Evolutionary conservation across 2,329 filamentous ascomycete genomes (phyloP).

Genomic region (Chrysosporium queenslandicum): DNA sequence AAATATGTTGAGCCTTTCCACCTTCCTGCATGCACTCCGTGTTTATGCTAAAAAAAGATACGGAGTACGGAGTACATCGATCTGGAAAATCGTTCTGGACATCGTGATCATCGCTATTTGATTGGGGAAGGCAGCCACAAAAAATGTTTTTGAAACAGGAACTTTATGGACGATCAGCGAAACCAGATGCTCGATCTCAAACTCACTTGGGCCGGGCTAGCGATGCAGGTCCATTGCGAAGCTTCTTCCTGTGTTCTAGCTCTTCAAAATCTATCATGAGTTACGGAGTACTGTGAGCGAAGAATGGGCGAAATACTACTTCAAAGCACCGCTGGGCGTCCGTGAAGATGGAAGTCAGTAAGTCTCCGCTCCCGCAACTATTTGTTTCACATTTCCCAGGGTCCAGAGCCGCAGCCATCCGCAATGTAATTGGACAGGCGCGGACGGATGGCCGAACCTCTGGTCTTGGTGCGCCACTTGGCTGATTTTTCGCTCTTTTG

Average conservation of each 20-base stretch:
- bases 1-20: neutral
- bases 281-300: no score
- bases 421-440: neutral
- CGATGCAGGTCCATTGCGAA: neutral
- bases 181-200: neutral
- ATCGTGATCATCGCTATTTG: neutral
- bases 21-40: no score
- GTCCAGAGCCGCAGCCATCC: neutral
- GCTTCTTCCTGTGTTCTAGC: no score
- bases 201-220: neutral
- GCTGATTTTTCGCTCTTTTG: no score
- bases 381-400: slow-evolving; percentile 2
- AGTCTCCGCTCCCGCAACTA: neutral
- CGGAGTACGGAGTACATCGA: no score
- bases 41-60: neutral
- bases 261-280: no score
- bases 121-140: neutral
- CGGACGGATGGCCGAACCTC: no score
- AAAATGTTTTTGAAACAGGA: neutral
- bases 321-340: no score
- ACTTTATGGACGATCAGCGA: neutral
- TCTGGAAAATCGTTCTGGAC: neutral
- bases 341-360: no score
- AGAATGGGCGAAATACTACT: no score
- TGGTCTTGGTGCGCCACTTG: no score